phyloP scores from a whole-genome alignment of 202 grass and related monocot genomes.

The Carex arenaria region DNA sequence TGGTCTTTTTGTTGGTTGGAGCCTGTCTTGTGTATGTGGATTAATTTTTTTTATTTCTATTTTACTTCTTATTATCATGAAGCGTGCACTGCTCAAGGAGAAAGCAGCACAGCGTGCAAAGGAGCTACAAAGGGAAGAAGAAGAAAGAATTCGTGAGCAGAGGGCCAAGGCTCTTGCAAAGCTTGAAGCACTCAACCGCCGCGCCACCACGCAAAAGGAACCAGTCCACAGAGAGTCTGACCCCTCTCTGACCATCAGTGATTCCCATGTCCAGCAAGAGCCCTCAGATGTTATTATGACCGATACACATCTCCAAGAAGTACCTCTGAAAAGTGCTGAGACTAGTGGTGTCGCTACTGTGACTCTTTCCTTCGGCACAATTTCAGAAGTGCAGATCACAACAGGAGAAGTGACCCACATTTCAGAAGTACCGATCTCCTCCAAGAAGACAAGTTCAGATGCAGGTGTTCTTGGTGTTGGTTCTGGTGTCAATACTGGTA shows the following conservation, averaged over 20 bases:
- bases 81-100: constrained; percentile 82
- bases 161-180: constrained; percentile 90
- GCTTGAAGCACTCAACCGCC: constrained; percentile 87
- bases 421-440: constrained; percentile 1
- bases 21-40: not conserved
- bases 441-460: not conserved
- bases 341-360: not conserved
- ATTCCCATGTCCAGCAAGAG: not conserved
- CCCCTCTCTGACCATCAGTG: not conserved
- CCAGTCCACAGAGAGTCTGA: constrained; percentile 7
- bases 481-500: not conserved
- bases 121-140: constrained; percentile 80
- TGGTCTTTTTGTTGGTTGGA: constrained; percentile 25
- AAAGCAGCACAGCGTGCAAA: constrained; percentile 85
- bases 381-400: constrained; percentile 24
- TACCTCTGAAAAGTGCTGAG: constrained; percentile 11
- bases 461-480: not conserved
- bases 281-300: not conserved
- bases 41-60: constrained; percentile 5
- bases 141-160: constrained; percentile 76
- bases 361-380: constrained; percentile 20
- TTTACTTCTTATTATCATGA: constrained; percentile 19
- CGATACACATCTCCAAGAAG: not conserved
- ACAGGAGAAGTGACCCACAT: constrained; percentile 12
- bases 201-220: constrained; percentile 25